A percentile compares a stretch with the other conserved stretches of the same genome.
Conservation (phyloP, 257 asterid species). For the Handroanthus guayacan region DNA sequence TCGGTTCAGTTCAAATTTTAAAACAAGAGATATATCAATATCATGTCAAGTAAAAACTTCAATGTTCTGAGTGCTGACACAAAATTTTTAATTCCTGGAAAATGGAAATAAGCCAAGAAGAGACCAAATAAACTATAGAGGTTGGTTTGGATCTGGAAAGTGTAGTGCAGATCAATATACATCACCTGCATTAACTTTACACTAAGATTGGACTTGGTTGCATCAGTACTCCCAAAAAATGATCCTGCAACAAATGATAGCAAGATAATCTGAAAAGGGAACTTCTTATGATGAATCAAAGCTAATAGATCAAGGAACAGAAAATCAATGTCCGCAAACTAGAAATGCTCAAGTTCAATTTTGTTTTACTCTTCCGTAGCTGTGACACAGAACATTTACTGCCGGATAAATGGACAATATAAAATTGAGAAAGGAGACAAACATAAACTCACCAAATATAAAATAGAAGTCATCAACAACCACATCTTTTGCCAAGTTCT, state of each 20-base stretch:
- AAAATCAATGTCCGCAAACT: background rate
- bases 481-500: conserved; percentile 94
- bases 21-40: too few relatives aligned
- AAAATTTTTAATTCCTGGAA: too few relatives aligned
- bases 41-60: too few relatives aligned
- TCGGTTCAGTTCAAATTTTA: too few relatives aligned
- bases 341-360: background rate
- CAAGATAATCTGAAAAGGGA: conserved; percentile 28
- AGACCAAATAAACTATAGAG: background rate
- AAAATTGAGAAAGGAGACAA: conserved; percentile 18
- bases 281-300: background rate
- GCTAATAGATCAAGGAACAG: background rate
- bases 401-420: conserved; percentile 4
- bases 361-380: background rate
- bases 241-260: conserved; percentile 63
- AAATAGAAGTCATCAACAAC: conserved; percentile 80
- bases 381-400: background rate
- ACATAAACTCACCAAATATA: conserved; percentile 73
- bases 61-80: too few relatives aligned
- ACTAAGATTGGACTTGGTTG: conserved; percentile 71
- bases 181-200: conserved; percentile 95
- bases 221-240: conserved; percentile 75
- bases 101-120: too few relatives aligned
- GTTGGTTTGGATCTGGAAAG: background rate
- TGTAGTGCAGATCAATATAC: conserved; percentile 28